Evolutionary conservation across 306 rosid genomes (phyloP), one percentile per base, ranked within the genome.

Genomic region (Canavalia gladiata): DNA sequence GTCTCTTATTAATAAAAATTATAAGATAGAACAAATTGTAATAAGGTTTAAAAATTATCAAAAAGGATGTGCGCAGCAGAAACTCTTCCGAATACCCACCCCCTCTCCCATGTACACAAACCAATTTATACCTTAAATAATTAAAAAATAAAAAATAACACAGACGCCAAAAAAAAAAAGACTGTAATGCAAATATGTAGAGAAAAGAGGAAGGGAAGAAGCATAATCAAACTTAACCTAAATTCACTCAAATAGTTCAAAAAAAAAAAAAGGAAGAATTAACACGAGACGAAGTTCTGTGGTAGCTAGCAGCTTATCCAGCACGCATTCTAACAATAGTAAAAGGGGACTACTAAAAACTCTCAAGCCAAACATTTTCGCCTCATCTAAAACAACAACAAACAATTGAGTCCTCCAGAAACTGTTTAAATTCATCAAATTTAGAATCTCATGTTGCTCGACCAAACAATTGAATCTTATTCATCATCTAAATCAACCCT

Each of bases 351-450:
- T 18, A 18, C 25, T 8, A 46, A 68, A 29, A 5, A 5, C 46
- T 9, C 54, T 4, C 28, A 42, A 25, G 37, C 37, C 11, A 66
- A 18, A 65, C 51, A 28, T 46, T 43, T 10, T 3, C 45, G 2
- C 30, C 28, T 7, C 31, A 70, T 0, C 1, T 37, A 0, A 67
- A 18, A 18, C 11, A 3, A 33, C 45, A 31, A 31, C 33, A 3
- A 31, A 30, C 5, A 6, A 7, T 30, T 33, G 63, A 63, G 31
- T 33, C 0, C 1, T 13, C n/a, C 0, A 74, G 1, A 43, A 58
- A 11, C 54, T 46, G 54, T 3, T 35, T 35, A 35, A 59, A 69
- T 56, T 79, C 77, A 79, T 59, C 78, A 59, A 79, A 60, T 29
- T 71, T 12, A 39, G 78, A 54, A 50, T 39, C 45, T 6, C 2